phyloP scores from a whole-genome alignment of 2,329 filamentous ascomycete genomes.

The Leptosphaerulina australis region DNA sequence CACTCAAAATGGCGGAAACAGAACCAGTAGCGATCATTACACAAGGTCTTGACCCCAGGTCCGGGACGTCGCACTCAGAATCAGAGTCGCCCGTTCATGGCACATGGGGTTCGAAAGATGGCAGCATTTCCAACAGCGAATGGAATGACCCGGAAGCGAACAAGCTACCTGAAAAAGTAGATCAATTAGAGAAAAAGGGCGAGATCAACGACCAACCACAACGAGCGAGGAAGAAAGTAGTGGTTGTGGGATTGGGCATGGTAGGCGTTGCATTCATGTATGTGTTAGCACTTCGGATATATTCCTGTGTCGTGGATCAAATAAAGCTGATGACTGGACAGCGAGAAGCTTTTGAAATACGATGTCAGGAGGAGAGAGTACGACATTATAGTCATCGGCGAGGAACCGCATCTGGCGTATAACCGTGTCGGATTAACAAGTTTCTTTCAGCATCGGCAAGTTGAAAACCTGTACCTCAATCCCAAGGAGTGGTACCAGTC shows the following conservation, averaged over 20 bases:
- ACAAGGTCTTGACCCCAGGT: constrained; percentile 42
- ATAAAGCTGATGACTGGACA: constrained; percentile 47
- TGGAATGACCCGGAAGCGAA: constrained; percentile 57
- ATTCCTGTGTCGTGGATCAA: too few relatives aligned
- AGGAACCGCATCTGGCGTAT: constrained; percentile 86
- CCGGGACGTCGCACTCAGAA: constrained; percentile 35
- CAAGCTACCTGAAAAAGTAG: constrained; percentile 52
- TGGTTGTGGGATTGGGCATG: constrained; percentile 90
- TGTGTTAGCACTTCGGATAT: too few relatives aligned
- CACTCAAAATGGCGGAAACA: constrained; percentile 24
- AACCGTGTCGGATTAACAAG: constrained; percentile 88
- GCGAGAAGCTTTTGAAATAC: constrained; percentile 86
- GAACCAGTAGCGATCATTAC: constrained; percentile 35
- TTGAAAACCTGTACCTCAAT: constrained; percentile 89
- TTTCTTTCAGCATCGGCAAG: constrained; percentile 84
- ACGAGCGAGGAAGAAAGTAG: constrained; percentile 66
- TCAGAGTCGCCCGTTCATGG: constrained; percentile 31
- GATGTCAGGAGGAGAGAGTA: constrained; percentile 78
- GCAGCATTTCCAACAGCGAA: constrained; percentile 52
- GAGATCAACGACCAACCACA: constrained; percentile 35
- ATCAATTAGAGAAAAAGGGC: constrained; percentile 31
- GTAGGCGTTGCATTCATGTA: constrained; percentile 88
- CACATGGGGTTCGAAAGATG: constrained; percentile 37
- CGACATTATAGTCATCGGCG: constrained; percentile 82
- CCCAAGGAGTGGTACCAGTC: constrained; percentile 79